These are phyloP conservation scores for Puya raimondii DNA, from an alignment of 176 grass and related monocot species.

Conservation along the genomic window DNA sequence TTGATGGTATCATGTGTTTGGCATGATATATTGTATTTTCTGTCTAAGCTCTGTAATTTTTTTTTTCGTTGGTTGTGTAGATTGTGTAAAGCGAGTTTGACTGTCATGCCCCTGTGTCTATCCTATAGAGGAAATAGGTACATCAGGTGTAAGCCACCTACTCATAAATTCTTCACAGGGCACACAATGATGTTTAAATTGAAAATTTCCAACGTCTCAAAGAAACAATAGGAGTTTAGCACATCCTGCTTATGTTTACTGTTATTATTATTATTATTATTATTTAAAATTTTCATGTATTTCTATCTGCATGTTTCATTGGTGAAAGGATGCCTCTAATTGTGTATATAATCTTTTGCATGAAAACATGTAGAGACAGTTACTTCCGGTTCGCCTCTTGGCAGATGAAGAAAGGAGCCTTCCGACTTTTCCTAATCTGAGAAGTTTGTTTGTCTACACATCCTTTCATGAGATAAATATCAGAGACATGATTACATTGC, in stretches of 20 bases:
- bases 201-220: too few relatives aligned
- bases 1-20: too few relatives aligned
- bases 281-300: not conserved
- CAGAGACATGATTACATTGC: conserved; percentile 8
- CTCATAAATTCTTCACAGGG: too few relatives aligned
- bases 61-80: too few relatives aligned
- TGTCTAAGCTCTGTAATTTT: too few relatives aligned
- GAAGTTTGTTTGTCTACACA: conserved; percentile 1
- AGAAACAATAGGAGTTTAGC: too few relatives aligned
- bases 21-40: too few relatives aligned
- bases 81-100: too few relatives aligned
- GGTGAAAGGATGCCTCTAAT: conserved; percentile 1
- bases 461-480: conserved; percentile 10
- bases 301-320: not conserved
- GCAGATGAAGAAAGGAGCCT: not conserved
- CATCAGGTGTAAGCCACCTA: too few relatives aligned
- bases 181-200: too few relatives aligned
- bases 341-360: not conserved
- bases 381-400: not conserved
- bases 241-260: not conserved
- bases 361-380: not conserved
- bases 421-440: conserved; percentile 8
- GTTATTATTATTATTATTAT: not conserved
- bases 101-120: too few relatives aligned
- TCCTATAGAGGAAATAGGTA: too few relatives aligned